Conservation (phyloP, 2,329 filamentous ascomycete species). For the Chrysosporium keratinophilum region DNA sequence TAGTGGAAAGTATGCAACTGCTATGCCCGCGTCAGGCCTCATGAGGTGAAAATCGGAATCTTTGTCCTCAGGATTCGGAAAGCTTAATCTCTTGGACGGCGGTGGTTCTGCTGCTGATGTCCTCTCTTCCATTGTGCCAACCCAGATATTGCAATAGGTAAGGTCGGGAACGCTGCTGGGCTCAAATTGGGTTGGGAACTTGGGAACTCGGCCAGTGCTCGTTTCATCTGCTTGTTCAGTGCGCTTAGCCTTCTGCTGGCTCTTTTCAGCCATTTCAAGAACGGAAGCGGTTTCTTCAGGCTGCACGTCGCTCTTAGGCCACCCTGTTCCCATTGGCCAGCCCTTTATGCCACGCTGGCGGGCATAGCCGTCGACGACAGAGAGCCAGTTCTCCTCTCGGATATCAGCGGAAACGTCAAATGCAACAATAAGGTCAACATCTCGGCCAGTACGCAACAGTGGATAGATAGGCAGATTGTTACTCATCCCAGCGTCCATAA, state of each 20-base stretch:
- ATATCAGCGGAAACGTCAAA: constrained; percentile 95
- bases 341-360: constrained; percentile 81
- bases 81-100: constrained; percentile 41
- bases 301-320: constrained; percentile 51
- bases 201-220: constrained; percentile 29
- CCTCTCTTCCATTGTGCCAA: constrained; percentile 70
- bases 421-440: constrained; percentile 81
- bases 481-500: constrained; percentile 98
- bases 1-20: constrained; percentile 84
- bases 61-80: constrained; percentile 40
- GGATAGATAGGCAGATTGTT: constrained; percentile 97
- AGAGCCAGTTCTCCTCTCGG: constrained; percentile 90
- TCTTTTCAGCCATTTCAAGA: constrained; percentile 57
- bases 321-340: constrained; percentile 91
- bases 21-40: constrained; percentile 69
- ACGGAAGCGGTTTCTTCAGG: constrained; percentile 52
- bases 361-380: constrained; percentile 85
- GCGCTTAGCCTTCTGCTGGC: constrained; percentile 21
- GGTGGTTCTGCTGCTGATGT: constrained; percentile 46
- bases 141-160: constrained; percentile 81
- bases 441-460: constrained; percentile 71
- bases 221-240: constrained; percentile 37
- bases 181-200: constrained; percentile 15
- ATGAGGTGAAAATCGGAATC: constrained; percentile 59
- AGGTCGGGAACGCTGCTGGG: constrained; percentile 42